These are phyloP conservation scores for Collybiopsis luxurians DNA, from an alignment of 768 basidiomycete genomes.

Conservation along the genomic window DNA sequence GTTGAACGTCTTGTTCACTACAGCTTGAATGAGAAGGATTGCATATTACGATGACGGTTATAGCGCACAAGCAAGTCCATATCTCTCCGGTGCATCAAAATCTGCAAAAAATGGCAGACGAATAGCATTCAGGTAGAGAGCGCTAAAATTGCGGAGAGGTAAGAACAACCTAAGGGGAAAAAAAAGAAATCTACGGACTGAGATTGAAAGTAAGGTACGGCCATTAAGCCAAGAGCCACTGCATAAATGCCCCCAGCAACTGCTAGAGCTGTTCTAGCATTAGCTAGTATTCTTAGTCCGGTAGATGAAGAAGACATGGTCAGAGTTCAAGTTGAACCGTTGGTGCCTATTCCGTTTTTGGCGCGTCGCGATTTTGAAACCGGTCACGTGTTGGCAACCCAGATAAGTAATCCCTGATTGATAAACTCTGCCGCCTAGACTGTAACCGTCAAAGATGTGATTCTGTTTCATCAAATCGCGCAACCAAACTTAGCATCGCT, in stretches of 20 bases:
- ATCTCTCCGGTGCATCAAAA: slow-evolving; percentile 68
- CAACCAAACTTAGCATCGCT: too few relatives aligned
- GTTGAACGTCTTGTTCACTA: slow-evolving; percentile 81
- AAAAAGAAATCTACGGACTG: slow-evolving; percentile 46
- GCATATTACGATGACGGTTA: not conserved
- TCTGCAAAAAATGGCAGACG: slow-evolving; percentile 60
- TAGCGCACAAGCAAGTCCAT: slow-evolving; percentile 74
- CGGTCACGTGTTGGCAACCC: not conserved
- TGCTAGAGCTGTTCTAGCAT: slow-evolving; percentile 20
- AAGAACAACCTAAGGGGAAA: not conserved
- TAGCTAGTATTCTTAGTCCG: not conserved
- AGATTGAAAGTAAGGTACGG: slow-evolving; percentile 64
- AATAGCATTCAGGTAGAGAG: slow-evolving; percentile 62
- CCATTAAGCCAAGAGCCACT: slow-evolving; percentile 47
- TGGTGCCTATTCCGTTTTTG: too few relatives aligned
- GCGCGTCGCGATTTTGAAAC: too few relatives aligned
- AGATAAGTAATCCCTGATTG: not conserved
- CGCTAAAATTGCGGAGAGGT: slow-evolving; percentile 19
- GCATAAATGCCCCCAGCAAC: slow-evolving; percentile 54
- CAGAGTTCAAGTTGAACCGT: slow-evolving; percentile 6
- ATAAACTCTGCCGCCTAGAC: not conserved
- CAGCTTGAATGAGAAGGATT: too few relatives aligned
- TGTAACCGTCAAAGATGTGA: too few relatives aligned
- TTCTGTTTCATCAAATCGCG: too few relatives aligned
- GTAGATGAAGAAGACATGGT: slow-evolving; percentile 19